Percentiles rank a stretch among this genome's conserved stretches.
These are phyloP conservation scores for Psilocybe mexicana DNA, from an alignment of 1,284 basidiomycete species.

Conservation along the genomic window DNA sequence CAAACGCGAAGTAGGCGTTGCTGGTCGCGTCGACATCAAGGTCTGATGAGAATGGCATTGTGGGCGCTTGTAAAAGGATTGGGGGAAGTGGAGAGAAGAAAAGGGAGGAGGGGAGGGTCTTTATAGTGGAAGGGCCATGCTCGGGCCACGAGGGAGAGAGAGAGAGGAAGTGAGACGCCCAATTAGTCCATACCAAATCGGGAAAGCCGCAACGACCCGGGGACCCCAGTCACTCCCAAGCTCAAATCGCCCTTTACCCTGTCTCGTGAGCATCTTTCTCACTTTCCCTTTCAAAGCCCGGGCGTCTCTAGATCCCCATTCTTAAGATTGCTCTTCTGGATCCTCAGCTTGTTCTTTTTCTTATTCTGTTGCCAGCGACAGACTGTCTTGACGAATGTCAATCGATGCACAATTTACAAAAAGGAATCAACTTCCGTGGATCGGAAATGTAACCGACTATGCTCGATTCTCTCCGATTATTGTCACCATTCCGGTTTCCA, in stretches of 20 bases:
- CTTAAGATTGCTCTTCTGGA: not conserved
- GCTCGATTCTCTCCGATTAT: not conserved
- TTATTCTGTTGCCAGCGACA: not conserved
- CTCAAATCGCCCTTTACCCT: slow-evolving; percentile 2
- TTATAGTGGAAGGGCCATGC: slow-evolving; percentile 34
- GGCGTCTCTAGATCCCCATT: not conserved
- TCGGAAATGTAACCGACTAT: not conserved
- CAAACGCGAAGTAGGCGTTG: slow-evolving; percentile 48
- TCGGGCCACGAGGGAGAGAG: slow-evolving; percentile 36
- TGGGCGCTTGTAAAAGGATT: slow-evolving; percentile 4
- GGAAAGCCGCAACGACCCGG: not conserved
- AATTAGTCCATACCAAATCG: slow-evolving; percentile 7
- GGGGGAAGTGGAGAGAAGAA: slow-evolving; percentile 1
- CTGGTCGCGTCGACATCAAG: slow-evolving; percentile 17
- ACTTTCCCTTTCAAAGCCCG: not conserved
- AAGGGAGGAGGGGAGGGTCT: slow-evolving; percentile 12
- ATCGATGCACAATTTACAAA: not conserved
- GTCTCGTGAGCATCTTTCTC: not conserved
- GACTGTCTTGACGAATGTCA: not conserved
- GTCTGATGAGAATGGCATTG: slow-evolving; percentile 10
- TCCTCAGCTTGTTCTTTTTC: not conserved
- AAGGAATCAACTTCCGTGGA: not conserved
- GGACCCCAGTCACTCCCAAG: not conserved
- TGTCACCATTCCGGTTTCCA: not conserved
- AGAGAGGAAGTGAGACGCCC: slow-evolving; percentile 22